Evolutionary conservation across 139 green algal genomes (phyloP).

Genomic region (Chlamydomonas sphaeroides): DNA sequence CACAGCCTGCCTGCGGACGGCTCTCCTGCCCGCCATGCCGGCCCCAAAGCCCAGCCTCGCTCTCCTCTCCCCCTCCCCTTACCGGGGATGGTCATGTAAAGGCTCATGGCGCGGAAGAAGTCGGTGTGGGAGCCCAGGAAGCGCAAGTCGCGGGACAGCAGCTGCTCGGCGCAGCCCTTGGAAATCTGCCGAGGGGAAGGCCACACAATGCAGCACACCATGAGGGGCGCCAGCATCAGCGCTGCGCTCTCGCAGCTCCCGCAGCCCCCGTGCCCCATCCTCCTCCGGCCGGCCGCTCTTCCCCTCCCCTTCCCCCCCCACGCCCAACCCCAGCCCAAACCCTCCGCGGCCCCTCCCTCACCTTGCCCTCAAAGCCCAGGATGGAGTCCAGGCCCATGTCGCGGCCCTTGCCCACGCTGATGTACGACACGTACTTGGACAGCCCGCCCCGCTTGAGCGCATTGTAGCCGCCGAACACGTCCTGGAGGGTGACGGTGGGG

Average conservation of each 20-base stretch:
- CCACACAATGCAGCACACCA: too few relatives aligned
- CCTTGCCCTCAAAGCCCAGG: conserved; percentile 87
- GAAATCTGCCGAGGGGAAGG: conserved; percentile 35
- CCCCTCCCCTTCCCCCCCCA: too few relatives aligned
- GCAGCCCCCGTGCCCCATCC: too few relatives aligned
- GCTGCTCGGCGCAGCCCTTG: conserved; percentile 82
- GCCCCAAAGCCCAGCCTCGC: too few relatives aligned
- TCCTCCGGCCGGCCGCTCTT: too few relatives aligned
- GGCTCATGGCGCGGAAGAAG: conserved; percentile 85
- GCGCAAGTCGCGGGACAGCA: conserved; percentile 74
- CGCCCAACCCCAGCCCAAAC: too few relatives aligned
- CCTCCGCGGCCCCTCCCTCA: conserved; percentile 5
- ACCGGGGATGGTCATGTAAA: conserved; percentile 76
- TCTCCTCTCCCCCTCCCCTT: too few relatives aligned
- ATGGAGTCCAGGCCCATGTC: conserved; percentile 92
- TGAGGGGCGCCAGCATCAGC: too few relatives aligned
- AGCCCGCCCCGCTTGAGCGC: conserved; percentile 72
- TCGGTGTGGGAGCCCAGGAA: conserved; percentile 72
- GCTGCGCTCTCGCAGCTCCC: too few relatives aligned
- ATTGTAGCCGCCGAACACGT: conserved; percentile 76
- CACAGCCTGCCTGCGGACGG: too few relatives aligned
- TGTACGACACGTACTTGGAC: conserved; percentile 88
- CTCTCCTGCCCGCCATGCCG: too few relatives aligned
- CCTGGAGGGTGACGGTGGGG: not conserved
- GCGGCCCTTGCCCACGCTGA: conserved; percentile 81